These are phyloP conservation scores for Stentor coeruleus DNA, from an alignment of 73 alveolate genomes.

Conservation along the genomic window DNA sequence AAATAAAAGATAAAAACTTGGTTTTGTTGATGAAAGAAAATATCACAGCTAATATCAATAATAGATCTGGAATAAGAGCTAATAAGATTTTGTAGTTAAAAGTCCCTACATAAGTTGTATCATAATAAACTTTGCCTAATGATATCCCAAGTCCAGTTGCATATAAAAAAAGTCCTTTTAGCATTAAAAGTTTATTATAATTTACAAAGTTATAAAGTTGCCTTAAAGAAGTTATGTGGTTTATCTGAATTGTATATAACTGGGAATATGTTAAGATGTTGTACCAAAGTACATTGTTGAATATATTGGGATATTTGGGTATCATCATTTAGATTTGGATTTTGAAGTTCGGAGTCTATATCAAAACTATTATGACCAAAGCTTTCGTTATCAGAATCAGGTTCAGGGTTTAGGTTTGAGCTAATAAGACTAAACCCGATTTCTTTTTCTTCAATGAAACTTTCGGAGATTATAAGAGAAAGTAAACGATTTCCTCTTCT, in stretches of 20 bases:
- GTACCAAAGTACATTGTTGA: not conserved
- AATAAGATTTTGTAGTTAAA: not conserved
- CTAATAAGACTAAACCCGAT: not conserved
- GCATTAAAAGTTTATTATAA: no score
- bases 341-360: not conserved
- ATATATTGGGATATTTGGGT: not conserved
- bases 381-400: not conserved
- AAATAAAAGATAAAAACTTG: not conserved
- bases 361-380: not conserved
- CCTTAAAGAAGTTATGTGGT: no score
- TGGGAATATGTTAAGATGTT: not conserved
- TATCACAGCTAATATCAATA: not conserved
- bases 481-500: not conserved
- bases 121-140: not conserved
- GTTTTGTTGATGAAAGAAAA: not conserved
- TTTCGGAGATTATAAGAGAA: not conserved
- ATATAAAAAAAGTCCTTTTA: not conserved
- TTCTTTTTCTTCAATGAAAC: not conserved
- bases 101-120: not conserved
- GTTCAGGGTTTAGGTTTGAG: not conserved
- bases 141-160: not conserved
- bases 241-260: not conserved
- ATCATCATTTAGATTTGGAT: not conserved
- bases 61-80: not conserved
- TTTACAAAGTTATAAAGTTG: no score